These are phyloP conservation scores for Paradendryphiella salina DNA, from an alignment of 2,329 filamentous ascomycete species.

Conservation along the genomic window DNA sequence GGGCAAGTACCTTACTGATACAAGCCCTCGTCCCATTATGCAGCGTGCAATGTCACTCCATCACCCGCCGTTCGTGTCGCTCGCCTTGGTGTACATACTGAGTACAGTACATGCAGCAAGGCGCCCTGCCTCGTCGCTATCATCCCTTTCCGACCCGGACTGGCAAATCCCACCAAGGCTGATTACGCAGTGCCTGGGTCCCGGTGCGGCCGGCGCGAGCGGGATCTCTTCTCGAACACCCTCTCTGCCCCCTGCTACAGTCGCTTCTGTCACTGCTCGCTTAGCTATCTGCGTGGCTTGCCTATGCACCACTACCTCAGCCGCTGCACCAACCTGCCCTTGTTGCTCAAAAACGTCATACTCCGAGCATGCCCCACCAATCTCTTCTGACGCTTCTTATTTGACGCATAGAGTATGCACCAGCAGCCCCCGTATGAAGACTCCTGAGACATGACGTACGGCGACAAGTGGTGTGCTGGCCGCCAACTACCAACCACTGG, in stretches of 20 bases:
- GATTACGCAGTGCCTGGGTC: slow-evolving; percentile 23
- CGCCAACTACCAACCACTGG: slow-evolving; percentile 14
- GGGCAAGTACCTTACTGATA: slow-evolving; percentile 11
- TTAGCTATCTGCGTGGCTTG: slow-evolving; percentile 2
- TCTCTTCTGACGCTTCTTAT: too few relatives aligned
- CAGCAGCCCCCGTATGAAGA: neutral
- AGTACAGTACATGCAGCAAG: slow-evolving; percentile 11
- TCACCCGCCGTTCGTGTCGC: slow-evolving; percentile 9
- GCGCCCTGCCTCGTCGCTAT: slow-evolving; percentile 6
- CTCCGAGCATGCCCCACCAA: neutral
- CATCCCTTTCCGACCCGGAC: slow-evolving; percentile 14
- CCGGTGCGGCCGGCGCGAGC: slow-evolving; percentile 15
- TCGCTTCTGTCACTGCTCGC: slow-evolving; percentile 1
- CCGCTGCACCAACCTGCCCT: slow-evolving; percentile 2
- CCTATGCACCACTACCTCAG: slow-evolving; percentile 5
- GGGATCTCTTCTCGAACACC: slow-evolving; percentile 13
- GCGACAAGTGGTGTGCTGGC: slow-evolving; percentile 5
- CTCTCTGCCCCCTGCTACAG: slow-evolving; percentile 10
- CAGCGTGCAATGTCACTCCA: slow-evolving; percentile 13
- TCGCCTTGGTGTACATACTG: slow-evolving; percentile 9
- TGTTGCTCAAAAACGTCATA: neutral
- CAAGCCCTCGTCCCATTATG: slow-evolving; percentile 12
- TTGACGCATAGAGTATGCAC: too few relatives aligned
- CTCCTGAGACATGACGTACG: neutral
- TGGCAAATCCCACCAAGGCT: slow-evolving; percentile 22